These are phyloP conservation scores for Drosera capensis DNA, from an alignment of 148 eudicot genomes.

Conservation along the genomic window DNA sequence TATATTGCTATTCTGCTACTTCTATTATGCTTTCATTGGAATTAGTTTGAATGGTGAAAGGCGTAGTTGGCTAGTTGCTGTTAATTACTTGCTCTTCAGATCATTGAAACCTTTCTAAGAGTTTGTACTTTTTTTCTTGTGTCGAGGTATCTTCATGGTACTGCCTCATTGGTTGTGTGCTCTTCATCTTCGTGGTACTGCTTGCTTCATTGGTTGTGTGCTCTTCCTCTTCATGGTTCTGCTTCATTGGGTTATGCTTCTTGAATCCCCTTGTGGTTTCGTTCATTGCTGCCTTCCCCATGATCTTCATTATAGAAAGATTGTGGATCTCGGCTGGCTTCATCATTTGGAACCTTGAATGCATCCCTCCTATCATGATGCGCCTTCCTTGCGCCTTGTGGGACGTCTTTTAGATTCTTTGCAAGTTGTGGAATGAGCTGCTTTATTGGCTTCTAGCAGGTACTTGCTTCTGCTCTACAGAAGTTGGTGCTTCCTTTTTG, in stretches of 20 bases:
- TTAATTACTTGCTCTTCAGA: conserved; percentile 7
- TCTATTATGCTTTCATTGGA: conserved; percentile 14
- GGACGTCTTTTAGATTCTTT: conserved; percentile 24
- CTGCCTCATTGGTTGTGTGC: conserved; percentile 70
- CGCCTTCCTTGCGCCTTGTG: conserved; percentile 26
- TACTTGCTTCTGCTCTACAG: conserved; percentile 16
- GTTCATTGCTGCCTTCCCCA: conserved; percentile 42
- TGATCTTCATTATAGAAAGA: conserved; percentile 54
- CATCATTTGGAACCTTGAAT: conserved; percentile 41
- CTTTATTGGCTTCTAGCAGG: conserved; percentile 44
- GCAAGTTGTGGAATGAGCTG: conserved; percentile 31
- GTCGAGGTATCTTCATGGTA: conserved; percentile 82
- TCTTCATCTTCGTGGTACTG: conserved; percentile 43
- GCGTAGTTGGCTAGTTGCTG: too few relatives aligned
- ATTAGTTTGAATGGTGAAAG: too few relatives aligned
- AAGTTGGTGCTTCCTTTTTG: conserved; percentile 10
- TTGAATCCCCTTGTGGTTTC: conserved; percentile 41
- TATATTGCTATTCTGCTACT: conserved; percentile 10
- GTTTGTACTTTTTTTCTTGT: conserved; percentile 55
- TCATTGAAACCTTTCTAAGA: conserved; percentile 30
- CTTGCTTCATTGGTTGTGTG: conserved; percentile 59
- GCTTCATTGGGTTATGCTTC: conserved; percentile 21
- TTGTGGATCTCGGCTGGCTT: conserved; percentile 52
- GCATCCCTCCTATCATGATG: conserved; percentile 33
- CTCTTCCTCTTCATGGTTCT: conserved; percentile 46